Base-by-base conservation (phyloP, 2,329 filamentous ascomycete species). In the Chaetomium sp. region DNA sequence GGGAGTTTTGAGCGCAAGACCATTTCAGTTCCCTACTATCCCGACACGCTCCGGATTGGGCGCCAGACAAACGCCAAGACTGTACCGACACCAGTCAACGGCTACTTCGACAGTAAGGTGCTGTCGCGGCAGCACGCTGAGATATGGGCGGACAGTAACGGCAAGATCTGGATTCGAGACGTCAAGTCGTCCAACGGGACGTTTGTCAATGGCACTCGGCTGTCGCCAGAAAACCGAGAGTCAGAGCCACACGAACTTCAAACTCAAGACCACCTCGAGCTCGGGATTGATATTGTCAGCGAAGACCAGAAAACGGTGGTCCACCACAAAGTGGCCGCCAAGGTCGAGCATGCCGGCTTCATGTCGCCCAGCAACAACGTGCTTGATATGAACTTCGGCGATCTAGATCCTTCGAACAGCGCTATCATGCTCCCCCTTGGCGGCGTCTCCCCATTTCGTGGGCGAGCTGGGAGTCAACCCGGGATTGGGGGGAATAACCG, bases 121-220 rank as follows among this genome's bases (percentile, higher is more conserved):
- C 80, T 99, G 32, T 97, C 94, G 41, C 82, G 94, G 65, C 91
- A 96, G 69, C 94, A 99, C 70, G 94, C 94, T 38, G 94, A 99
- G 70, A 88, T 99, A 40, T 97, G 91, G 84, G 91, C 94, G n/a
- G 81, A 84, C 60, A 72, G 77, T 53, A 85, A 88, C 60, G 91
- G 91, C 52, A 95, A 96, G 69, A 87, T 99, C 44, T 97, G 86
- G 81, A 97, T 99, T 64, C 84, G 91, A 56, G 94, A 99, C 72
- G 88, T 99, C 65, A 99, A 97, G 72, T 97, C 94, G 0, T 99
- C 94, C 42, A 99, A 99, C 69, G 94, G 94, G 56, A 99, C 94
- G 0, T 99, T 99, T 71, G 92, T 99, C 64, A 99, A 99, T 66
- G 91, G 91, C 19, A 84, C 87, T 53, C 85, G 94, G 35, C 72